These are phyloP conservation scores for Rhizopogon vulgaris DNA, from an alignment of 768 basidiomycete genomes.

Conservation along the genomic window DNA sequence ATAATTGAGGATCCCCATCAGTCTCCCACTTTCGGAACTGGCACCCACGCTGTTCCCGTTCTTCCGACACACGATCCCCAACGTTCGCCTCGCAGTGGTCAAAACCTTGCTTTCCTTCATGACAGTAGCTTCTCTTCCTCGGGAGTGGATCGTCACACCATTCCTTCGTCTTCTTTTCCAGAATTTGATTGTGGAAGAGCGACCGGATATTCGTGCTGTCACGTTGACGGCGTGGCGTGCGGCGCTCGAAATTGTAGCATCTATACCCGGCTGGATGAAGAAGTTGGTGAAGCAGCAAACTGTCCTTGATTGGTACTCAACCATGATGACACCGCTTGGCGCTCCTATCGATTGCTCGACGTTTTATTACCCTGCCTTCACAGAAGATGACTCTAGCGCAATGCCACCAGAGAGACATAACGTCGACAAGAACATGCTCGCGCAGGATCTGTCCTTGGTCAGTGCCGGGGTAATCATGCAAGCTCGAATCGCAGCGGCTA, in stretches of 20 bases:
- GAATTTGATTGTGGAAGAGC: slow-evolving; percentile 90
- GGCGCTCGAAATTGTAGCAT: slow-evolving; percentile 52
- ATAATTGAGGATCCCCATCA: slow-evolving; percentile 22
- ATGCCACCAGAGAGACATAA: slow-evolving; percentile 66
- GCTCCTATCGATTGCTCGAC: slow-evolving; percentile 60
- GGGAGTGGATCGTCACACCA: slow-evolving; percentile 73
- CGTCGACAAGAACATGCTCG: slow-evolving; percentile 93
- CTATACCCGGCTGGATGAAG: slow-evolving; percentile 43
- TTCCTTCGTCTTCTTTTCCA: slow-evolving; percentile 87
- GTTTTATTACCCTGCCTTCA: slow-evolving; percentile 61
- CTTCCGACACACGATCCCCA: slow-evolving; percentile 93
- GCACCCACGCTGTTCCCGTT: slow-evolving; percentile 91
- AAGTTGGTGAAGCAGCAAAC: slow-evolving; percentile 49
- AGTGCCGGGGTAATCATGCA: slow-evolving; percentile 69
- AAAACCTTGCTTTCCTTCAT: slow-evolving; percentile 86
- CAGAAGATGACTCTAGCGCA: slow-evolving; percentile 38
- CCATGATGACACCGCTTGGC: slow-evolving; percentile 88
- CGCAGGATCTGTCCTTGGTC: slow-evolving; percentile 83
- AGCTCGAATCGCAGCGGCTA: slow-evolving; percentile 73
- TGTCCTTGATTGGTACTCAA: slow-evolving; percentile 78
- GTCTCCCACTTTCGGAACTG: slow-evolving; percentile 74
- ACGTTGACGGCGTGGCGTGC: slow-evolving; percentile 72
- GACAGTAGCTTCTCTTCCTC: slow-evolving; percentile 62
- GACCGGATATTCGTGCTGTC: slow-evolving; percentile 70
- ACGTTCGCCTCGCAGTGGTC: slow-evolving; percentile 89